Percentiles rank a stretch among this genome's conserved stretches.
Evolutionary conservation across 345 rosid genomes (phyloP).

Genomic region (Rhodamnia rubescens): DNA sequence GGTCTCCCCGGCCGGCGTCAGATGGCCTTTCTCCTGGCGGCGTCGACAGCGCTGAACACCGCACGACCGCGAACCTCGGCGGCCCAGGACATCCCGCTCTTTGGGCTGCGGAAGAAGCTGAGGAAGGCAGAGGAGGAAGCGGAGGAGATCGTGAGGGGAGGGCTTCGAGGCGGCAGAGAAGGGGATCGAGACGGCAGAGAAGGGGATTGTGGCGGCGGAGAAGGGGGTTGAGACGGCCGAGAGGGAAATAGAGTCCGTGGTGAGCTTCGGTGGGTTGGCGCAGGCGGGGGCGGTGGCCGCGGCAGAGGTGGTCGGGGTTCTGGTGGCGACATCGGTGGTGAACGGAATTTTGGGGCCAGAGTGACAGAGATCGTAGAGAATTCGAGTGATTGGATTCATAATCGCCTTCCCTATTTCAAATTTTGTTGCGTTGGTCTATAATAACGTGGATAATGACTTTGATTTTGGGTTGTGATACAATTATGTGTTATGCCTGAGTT

Average conservation of each 20-base stretch:
- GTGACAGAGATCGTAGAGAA: slow-evolving; percentile 21
- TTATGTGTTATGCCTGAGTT: background rate
- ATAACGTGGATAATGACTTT: background rate
- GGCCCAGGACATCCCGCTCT: slow-evolving; percentile 59
- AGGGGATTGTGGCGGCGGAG: slow-evolving; percentile 46
- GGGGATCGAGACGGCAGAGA: slow-evolving; percentile 31
- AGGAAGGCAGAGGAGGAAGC: slow-evolving; percentile 65
- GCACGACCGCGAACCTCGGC: slow-evolving; percentile 16
- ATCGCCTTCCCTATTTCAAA: background rate
- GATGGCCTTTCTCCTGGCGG: slow-evolving; percentile 40
- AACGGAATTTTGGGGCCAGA: slow-evolving; percentile 77
- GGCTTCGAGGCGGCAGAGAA: slow-evolving; percentile 38
- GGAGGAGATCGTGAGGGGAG: slow-evolving; percentile 57
- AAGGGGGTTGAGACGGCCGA: slow-evolving; percentile 39
- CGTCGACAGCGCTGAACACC: slow-evolving; percentile 23
- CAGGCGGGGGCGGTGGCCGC: slow-evolving; percentile 75
- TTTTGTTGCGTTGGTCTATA: background rate
- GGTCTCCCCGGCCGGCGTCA: slow-evolving; percentile 31
- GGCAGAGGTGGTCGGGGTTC: slow-evolving; percentile 62
- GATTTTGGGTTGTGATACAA: background rate
- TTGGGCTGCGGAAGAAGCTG: slow-evolving; percentile 71
- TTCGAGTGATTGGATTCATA: background rate
- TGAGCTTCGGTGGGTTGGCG: slow-evolving; percentile 51
- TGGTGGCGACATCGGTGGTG: slow-evolving; percentile 62
- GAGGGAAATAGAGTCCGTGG: slow-evolving; percentile 27